Base-by-base conservation (phyloP, 2,329 filamentous ascomycete genomes). In the Neocatenulostroma microsporum region DNA sequence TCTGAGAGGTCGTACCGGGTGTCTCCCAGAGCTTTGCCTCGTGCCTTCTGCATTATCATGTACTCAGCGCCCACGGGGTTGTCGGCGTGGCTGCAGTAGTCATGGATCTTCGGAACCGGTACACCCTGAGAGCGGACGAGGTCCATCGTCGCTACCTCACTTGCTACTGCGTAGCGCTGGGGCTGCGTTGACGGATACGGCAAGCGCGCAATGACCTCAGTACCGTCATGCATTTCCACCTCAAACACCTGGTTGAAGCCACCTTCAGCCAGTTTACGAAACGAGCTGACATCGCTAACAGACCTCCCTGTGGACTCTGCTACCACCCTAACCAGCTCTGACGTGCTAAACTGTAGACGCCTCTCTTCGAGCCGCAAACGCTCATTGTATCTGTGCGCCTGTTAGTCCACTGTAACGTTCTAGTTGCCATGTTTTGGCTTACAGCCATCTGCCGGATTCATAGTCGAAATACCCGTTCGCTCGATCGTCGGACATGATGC, bases 161-260 rank as follows among this genome's bases (percentile, higher is more conserved):
- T 55, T 3, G 53, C 49, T 7, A 43, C 42, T 2, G 45, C 35
- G 3, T 53, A 42, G 2, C 15, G 3, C 23, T 37, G 44, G 13
- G 47, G 51, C 19, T 49, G 31, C 5, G 41, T 48, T 2, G 30
- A 41, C 12, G 40, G 41, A 21, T 54, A 54, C 8, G 47, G 51
- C 2, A 55, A 28, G 24, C 50, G 47, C 4, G 47, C 53, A 12
- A 55, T 45, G 4, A 54, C 12, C 23, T 51, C 34, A 12, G 42
- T 5, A 0, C 50, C 51, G 47, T 54, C 44, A 5, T 23, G n/a
- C 43, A 54, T 45, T 14, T 44, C 46, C 9, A 49, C 1, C 10
- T 46, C 33, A 20, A 54, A 50, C 0, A 46, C 34, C 20, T 48
- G 27, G 21, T 54, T 51, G 42, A 50, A 53, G 3, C 49, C 46